phyloP scores from a whole-genome alignment of 2,329 filamentous ascomycete species.

The Sporothrix curviconia region DNA sequence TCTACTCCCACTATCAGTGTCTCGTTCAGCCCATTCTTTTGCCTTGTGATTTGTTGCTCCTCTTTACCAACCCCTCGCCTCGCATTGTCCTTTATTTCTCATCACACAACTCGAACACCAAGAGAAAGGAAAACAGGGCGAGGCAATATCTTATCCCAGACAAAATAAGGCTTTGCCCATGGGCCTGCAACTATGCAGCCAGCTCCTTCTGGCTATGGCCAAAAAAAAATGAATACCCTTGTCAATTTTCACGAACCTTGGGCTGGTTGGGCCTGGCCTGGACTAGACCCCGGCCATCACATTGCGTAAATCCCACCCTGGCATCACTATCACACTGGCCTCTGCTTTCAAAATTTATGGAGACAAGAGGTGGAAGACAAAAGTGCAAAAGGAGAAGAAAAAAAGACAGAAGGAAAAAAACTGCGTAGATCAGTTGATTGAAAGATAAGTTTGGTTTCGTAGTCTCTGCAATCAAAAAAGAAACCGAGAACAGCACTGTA shows the following conservation, averaged over 20 bases:
- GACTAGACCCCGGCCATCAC: not conserved
- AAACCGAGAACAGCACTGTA: too few species aligned
- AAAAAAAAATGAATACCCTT: not conserved
- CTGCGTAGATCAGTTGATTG: too few species aligned
- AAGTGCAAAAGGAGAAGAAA: not conserved
- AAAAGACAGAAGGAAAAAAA: too few species aligned
- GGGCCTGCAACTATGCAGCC: slow-evolving; percentile 4
- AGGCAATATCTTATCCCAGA: not conserved
- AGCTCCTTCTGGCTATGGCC: not conserved
- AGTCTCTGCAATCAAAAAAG: too few species aligned
- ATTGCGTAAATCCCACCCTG: slow-evolving; percentile 5
- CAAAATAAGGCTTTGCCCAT: not conserved
- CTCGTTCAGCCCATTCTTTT: too few species aligned
- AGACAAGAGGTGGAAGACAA: not conserved
- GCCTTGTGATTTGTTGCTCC: too few species aligned
- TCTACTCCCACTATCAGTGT: too few species aligned
- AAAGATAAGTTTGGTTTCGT: too few species aligned
- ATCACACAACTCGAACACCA: not conserved
- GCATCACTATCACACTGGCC: slow-evolving; percentile 8
- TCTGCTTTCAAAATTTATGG: not conserved
- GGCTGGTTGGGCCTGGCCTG: not conserved
- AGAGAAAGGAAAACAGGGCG: not conserved
- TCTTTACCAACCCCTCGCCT: too few species aligned
- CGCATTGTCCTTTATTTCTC: not conserved
- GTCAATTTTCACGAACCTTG: not conserved